Evolutionary conservation across 805 yeast genomes (phyloP).

Genomic region (Candida pseudofarinosa): DNA sequence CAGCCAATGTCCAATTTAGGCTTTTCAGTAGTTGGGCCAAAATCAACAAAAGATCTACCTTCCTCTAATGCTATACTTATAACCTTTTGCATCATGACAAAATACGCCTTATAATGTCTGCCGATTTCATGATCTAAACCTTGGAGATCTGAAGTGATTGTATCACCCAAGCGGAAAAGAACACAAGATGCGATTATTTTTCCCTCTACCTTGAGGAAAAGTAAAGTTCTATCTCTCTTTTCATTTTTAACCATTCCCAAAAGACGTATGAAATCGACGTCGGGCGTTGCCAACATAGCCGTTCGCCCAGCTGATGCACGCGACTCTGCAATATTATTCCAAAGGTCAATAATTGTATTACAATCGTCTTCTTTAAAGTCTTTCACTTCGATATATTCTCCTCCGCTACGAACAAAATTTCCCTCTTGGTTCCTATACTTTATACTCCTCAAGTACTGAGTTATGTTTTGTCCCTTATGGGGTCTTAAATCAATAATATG

Average conservation of each 20-base stretch:
- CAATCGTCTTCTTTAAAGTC: constrained; percentile 31
- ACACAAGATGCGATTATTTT: constrained; percentile 38
- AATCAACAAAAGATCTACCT: constrained; percentile 37
- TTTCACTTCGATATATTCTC: constrained; percentile 28
- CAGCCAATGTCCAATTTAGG: constrained; percentile 41
- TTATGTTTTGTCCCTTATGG: constrained; percentile 22
- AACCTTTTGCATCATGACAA: constrained; percentile 47
- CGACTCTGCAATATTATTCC: constrained; percentile 37
- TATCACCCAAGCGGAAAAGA: constrained; percentile 39
- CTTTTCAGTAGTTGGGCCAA: constrained; percentile 44
- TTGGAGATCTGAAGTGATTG: constrained; percentile 42
- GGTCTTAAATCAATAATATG: constrained; percentile 40
- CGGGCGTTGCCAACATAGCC: constrained; percentile 32
- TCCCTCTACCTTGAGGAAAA: constrained; percentile 36
- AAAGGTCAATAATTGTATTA: constrained; percentile 24
- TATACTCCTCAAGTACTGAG: constrained; percentile 36
- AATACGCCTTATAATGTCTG: constrained; percentile 38
- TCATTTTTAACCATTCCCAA: constrained; percentile 21
- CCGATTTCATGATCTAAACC: constrained; percentile 39
- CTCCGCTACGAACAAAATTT: constrained; percentile 29
- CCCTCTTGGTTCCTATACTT: constrained; percentile 37
- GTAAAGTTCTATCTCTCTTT: constrained; percentile 24
- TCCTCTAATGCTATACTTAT: constrained; percentile 36
- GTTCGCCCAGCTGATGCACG: constrained; percentile 18
- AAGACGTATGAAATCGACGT: constrained; percentile 21